These are phyloP conservation scores for Alloteropsis semialata DNA, from an alignment of 176 grass and related monocot genomes.

Conservation along the genomic window DNA sequence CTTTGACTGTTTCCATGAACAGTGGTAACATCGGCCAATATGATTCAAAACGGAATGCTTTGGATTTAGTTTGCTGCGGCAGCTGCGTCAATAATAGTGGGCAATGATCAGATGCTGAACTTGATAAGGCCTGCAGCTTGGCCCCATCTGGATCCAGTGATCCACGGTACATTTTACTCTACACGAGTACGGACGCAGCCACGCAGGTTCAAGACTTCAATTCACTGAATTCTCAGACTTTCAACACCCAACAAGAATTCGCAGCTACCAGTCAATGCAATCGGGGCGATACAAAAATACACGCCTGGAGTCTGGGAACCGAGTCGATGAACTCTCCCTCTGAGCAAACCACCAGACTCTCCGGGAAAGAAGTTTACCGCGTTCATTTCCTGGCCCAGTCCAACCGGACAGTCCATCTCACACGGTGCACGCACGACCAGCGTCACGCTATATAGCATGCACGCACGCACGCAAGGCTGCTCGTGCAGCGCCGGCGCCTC, in stretches of 20 bases:
- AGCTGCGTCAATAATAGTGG: no score
- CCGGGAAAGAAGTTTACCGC: neutral
- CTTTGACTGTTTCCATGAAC: no score
- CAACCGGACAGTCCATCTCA: constrained; percentile 36
- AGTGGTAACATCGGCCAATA: no score
- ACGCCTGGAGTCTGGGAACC: neutral
- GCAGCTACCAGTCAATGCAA: constrained; percentile 35
- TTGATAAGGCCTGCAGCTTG: no score
- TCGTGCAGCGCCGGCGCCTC: neutral
- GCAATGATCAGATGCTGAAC: no score
- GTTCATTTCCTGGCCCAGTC: neutral
- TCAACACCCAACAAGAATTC: neutral
- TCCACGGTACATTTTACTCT: neutral
- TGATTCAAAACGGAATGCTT: no score
- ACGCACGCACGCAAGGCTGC: neutral
- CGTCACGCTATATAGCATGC: neutral
- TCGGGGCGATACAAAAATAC: neutral
- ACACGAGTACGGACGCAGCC: neutral
- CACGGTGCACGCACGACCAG: neutral
- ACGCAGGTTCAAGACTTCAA: neutral
- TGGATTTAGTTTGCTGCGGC: no score
- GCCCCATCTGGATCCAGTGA: neutral
- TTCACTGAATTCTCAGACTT: neutral
- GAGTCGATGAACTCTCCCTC: neutral
- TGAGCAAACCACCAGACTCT: neutral